These are phyloP conservation scores for Pseudogymnoascus sp. DNA, from an alignment of 2,329 filamentous ascomycete species.

Conservation along the genomic window DNA sequence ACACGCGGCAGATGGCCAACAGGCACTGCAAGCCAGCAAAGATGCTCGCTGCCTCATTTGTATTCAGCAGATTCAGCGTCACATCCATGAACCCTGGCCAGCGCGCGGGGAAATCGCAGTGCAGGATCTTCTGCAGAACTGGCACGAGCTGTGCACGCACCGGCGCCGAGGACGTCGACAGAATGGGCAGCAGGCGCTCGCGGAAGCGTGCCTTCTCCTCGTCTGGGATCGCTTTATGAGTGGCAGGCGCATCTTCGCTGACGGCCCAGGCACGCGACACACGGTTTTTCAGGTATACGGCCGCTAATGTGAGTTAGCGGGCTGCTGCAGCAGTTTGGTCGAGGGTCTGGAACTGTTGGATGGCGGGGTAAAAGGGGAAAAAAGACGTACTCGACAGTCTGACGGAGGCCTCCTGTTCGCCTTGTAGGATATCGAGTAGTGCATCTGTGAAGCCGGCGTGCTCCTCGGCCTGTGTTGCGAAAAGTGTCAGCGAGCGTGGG, in stretches of 20 bases:
- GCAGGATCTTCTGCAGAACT: slow-evolving; percentile 89
- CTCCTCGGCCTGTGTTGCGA: slow-evolving; percentile 65
- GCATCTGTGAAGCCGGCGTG: slow-evolving; percentile 85
- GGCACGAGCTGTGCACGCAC: slow-evolving; percentile 91
- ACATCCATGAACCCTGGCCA: slow-evolving; percentile 95
- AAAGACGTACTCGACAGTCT: slow-evolving; percentile 73
- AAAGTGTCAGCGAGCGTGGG: slow-evolving; percentile 17
- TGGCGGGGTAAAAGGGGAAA: slow-evolving; percentile 21
- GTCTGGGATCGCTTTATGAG: slow-evolving; percentile 71
- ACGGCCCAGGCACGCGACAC: slow-evolving; percentile 87
- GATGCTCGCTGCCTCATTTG: slow-evolving; percentile 77
- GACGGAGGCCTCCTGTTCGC: slow-evolving; percentile 76
- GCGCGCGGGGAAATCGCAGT: slow-evolving; percentile 87
- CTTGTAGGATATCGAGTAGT: slow-evolving; percentile 81
- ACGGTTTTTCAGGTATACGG: slow-evolving; percentile 96
- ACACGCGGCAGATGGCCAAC: slow-evolving; percentile 88
- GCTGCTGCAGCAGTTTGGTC: slow-evolving; percentile 2
- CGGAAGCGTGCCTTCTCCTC: slow-evolving; percentile 83
- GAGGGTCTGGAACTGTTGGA: slow-evolving; percentile 26
- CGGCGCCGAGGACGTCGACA: slow-evolving; percentile 71
- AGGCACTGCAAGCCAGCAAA: slow-evolving; percentile 92
- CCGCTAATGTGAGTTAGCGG: slow-evolving; percentile 49
- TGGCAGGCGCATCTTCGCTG: slow-evolving; percentile 60
- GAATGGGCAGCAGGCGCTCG: slow-evolving; percentile 79
- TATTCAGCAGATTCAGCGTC: slow-evolving; percentile 79